These are phyloP conservation scores for Calonectria montana DNA, from an alignment of 2,329 filamentous ascomycete species.

Conservation along the genomic window DNA sequence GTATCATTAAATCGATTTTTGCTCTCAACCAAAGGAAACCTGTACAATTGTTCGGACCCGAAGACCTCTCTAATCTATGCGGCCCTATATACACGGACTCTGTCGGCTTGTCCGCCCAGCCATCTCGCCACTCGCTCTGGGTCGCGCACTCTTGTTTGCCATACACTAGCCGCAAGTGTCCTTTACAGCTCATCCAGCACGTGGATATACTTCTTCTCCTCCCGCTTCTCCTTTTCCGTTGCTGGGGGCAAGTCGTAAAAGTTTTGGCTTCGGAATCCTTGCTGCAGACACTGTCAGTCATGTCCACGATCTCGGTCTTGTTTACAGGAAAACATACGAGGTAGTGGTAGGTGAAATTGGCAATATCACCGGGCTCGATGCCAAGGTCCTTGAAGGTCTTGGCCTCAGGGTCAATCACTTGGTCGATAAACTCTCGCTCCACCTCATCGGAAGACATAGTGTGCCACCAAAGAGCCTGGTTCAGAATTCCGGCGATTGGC, in stretches of 20 bases:
- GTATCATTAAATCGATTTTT: not conserved
- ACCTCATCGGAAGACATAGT: conserved; percentile 85
- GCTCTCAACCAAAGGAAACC: conserved; percentile 39
- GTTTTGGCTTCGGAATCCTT: conserved; percentile 88
- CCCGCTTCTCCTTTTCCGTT: conserved; percentile 92
- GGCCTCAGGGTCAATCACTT: conserved; percentile 87
- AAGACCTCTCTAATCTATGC: conserved; percentile 44
- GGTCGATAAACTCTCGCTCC: conserved; percentile 92
- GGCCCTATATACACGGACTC: conserved; percentile 47
- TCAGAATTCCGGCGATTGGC: conserved; percentile 78
- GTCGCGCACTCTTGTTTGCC: not conserved
- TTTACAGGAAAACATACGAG: conserved; percentile 69
- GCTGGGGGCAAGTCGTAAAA: conserved; percentile 95
- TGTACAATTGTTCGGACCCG: conserved; percentile 46
- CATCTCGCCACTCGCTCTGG: conserved; percentile 4
- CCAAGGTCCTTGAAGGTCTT: conserved; percentile 96
- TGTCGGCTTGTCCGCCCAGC: conserved; percentile 34
- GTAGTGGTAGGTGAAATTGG: conserved; percentile 92
- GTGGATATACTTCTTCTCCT: conserved; percentile 97
- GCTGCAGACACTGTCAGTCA: conserved; percentile 59
- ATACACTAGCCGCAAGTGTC: conserved; percentile 1
- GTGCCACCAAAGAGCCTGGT: conserved; percentile 90
- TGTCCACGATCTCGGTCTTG: not conserved
- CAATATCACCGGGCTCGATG: conserved; percentile 89
- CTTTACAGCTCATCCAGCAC: conserved; percentile 86